Percentiles rank a stretch among this genome's conserved stretches.
phyloP scores from a whole-genome alignment of 306 rosid genomes.

The Ormosia emarginata region DNA sequence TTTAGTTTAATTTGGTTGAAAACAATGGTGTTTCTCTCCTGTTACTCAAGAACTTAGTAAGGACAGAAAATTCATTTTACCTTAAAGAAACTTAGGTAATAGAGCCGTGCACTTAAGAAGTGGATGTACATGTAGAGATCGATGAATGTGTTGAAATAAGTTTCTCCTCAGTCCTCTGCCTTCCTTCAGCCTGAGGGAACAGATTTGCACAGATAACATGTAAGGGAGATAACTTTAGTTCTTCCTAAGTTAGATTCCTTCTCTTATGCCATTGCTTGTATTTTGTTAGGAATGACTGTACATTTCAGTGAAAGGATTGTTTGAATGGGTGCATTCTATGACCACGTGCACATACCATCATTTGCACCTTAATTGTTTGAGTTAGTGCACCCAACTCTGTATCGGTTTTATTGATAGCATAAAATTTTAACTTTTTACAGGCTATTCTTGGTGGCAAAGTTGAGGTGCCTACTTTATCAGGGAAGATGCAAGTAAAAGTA shows the following conservation, averaged over 20 bases:
- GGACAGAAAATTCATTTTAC: neutral
- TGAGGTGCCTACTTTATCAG: conserved; percentile 85
- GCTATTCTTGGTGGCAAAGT: conserved; percentile 95
- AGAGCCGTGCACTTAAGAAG: neutral
- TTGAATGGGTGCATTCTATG: neutral
- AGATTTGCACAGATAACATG: neutral
- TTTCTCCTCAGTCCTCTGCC: neutral
- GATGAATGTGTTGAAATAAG: neutral
- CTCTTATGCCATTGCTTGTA: neutral
- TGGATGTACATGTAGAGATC: neutral
- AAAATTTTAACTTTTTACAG: conserved; percentile 45
- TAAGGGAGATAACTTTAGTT: neutral
- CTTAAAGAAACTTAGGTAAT: neutral
- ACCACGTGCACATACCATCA: neutral
- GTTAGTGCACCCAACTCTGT: neutral
- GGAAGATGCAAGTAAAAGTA: conserved; percentile 73
- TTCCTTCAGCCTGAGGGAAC: neutral
- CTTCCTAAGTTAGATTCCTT: conserved; percentile 1
- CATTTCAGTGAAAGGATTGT: neutral
- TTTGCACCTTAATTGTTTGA: neutral
- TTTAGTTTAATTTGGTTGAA: neutral
- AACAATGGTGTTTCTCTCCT: neutral
- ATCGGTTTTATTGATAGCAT: neutral
- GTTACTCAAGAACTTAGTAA: neutral
- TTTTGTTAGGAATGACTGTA: neutral